Conservation (phyloP, 2,329 filamentous ascomycete species). For the Blastomyces emzantsi region DNA sequence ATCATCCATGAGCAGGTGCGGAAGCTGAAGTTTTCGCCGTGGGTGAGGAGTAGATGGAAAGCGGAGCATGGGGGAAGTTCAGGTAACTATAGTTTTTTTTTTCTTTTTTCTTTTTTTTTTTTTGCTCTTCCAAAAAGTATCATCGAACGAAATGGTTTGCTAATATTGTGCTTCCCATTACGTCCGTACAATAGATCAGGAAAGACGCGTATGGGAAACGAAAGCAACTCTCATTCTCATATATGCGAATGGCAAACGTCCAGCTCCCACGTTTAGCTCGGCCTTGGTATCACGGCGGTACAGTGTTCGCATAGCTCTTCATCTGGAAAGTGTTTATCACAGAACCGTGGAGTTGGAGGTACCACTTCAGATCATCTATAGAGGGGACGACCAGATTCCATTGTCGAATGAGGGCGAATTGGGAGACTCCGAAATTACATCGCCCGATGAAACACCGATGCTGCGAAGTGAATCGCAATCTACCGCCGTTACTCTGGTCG, state of each 20-base stretch:
- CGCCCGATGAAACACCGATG: not conserved
- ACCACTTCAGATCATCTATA: slow-evolving; percentile 11
- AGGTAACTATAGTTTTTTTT: not conserved
- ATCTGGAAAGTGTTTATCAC: slow-evolving; percentile 6
- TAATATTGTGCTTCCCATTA: not conserved
- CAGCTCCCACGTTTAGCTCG: slow-evolving; percentile 9
- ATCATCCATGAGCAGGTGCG: slow-evolving; percentile 5
- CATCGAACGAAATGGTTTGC: not conserved
- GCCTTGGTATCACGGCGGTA: slow-evolving; percentile 12
- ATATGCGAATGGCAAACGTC: slow-evolving; percentile 4
- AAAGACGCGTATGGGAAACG: slow-evolving; percentile 7
- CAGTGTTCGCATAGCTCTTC: slow-evolving; percentile 9
- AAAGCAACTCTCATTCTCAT: slow-evolving; percentile 5
- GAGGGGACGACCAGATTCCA: not conserved
- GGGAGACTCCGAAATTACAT: not conserved
- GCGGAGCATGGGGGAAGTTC: not conserved
- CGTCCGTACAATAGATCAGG: not conserved
- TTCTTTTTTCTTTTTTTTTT: not conserved
- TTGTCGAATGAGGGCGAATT: not conserved
- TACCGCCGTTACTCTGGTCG: not conserved
- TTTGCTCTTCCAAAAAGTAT: not conserved
- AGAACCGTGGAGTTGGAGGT: slow-evolving; percentile 6
- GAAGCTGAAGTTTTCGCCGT: slow-evolving; percentile 10
- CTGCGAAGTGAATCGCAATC: not conserved
- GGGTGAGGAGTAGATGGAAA: slow-evolving; percentile 5